A percentile compares a stretch with the other conserved stretches of the same genome.
These are phyloP conservation scores for Lactarius psammicola DNA, from an alignment of 768 basidiomycete species.

Conservation along the genomic window DNA sequence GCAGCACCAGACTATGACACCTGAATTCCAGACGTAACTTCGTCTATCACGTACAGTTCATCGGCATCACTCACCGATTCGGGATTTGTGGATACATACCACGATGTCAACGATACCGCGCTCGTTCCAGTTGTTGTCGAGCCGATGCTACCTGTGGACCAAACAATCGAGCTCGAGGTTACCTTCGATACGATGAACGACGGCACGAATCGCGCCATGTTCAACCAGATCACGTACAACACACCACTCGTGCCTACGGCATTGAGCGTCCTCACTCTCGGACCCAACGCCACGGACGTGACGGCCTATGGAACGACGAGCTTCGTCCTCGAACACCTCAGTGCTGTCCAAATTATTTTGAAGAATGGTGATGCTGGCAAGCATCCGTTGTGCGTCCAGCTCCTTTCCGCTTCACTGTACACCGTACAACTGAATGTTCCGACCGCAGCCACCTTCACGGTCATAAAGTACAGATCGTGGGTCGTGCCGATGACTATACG, in stretches of 20 bases:
- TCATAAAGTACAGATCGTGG: slow-evolving; percentile 80
- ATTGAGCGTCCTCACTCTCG: slow-evolving; percentile 75
- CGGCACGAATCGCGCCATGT: slow-evolving; percentile 81
- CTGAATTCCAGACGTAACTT: slow-evolving; percentile 66
- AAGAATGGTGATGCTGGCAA: slow-evolving; percentile 70
- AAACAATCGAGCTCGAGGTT: slow-evolving; percentile 67
- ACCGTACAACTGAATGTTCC: not conserved
- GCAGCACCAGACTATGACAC: not conserved
- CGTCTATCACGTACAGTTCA: slow-evolving; percentile 73
- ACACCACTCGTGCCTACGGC: slow-evolving; percentile 70
- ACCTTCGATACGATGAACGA: slow-evolving; percentile 83
- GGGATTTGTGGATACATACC: slow-evolving; percentile 55
- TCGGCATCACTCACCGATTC: slow-evolving; percentile 51
- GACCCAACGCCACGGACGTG: slow-evolving; percentile 61
- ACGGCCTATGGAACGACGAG: slow-evolving; percentile 77
- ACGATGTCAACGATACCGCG: slow-evolving; percentile 61
- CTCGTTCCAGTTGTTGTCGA: slow-evolving; percentile 61
- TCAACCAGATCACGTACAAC: slow-evolving; percentile 70
- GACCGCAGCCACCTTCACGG: slow-evolving; percentile 80
- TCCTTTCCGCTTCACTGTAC: slow-evolving; percentile 16
- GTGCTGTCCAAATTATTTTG: slow-evolving; percentile 75
- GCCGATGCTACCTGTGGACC: slow-evolving; percentile 51
- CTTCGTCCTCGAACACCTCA: slow-evolving; percentile 70
- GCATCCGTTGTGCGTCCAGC: slow-evolving; percentile 75
- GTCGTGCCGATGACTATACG: slow-evolving; percentile 65